phyloP scores from a whole-genome alignment of 2,329 filamentous ascomycete genomes.

The Epichloe glyceriae region DNA sequence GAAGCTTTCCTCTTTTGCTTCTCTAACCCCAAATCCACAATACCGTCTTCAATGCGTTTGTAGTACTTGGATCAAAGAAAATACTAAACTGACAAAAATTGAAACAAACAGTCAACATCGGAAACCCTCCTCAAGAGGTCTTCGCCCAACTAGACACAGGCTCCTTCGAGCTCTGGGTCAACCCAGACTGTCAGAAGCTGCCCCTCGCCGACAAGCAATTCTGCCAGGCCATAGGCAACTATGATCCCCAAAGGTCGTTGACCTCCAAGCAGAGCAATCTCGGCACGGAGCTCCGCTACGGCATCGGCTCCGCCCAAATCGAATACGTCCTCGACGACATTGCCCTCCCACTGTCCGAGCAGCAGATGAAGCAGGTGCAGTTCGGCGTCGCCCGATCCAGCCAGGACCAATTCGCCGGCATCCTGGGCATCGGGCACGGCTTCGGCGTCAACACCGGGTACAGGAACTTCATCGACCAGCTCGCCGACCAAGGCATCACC shows the following conservation, averaged over 20 bases:
- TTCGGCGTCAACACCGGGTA: conserved; percentile 32
- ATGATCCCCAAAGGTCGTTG: conserved; percentile 29
- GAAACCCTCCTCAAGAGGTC: conserved; percentile 39
- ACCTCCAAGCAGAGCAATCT: conserved; percentile 20
- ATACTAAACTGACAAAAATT: background rate
- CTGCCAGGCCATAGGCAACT: conserved; percentile 32
- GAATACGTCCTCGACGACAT: conserved; percentile 36
- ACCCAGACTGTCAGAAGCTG: conserved; percentile 42
- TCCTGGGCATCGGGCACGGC: conserved; percentile 65
- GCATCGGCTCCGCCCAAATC: conserved; percentile 37
- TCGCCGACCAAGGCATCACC: conserved; percentile 38
- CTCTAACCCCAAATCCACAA: background rate
- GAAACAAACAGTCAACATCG: conserved; percentile 34
- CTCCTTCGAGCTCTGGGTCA: conserved; percentile 50
- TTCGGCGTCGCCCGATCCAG: conserved; percentile 50
- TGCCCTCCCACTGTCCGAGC: conserved; percentile 26
- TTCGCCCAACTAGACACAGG: conserved; percentile 46
- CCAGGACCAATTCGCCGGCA: conserved; percentile 38
- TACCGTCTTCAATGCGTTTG: too few relatives aligned
- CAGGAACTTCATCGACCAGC: conserved; percentile 38
- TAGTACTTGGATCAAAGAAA: too few relatives aligned
- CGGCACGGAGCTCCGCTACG: conserved; percentile 33
- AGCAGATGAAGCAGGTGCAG: conserved; percentile 33
- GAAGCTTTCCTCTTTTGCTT: too few relatives aligned
- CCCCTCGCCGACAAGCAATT: conserved; percentile 27